Conservation (phyloP, 148 eudicot species). For the Silene conica region DNA sequence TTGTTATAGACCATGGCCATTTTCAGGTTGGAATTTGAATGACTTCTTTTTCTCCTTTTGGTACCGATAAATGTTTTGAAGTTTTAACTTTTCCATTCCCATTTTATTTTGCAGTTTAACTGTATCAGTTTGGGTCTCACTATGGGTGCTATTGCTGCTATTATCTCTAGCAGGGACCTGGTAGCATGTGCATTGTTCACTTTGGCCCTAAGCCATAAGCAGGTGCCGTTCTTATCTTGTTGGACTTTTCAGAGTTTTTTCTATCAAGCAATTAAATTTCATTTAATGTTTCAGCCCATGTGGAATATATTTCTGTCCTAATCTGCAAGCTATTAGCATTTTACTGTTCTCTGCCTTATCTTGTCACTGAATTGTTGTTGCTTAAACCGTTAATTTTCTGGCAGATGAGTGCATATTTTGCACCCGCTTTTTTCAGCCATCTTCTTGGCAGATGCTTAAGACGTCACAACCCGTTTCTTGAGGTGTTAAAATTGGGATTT, state of each 20-base stretch:
- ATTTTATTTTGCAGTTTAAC: conserved; percentile 53
- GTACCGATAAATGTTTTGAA: not conserved
- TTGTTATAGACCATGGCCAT: conserved; percentile 93
- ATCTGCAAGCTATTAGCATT: not conserved
- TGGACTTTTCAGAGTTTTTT: not conserved
- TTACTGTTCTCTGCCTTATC: not conserved
- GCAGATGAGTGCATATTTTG: conserved; percentile 98
- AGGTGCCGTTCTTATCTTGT: conserved; percentile 37
- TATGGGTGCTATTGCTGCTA: conserved; percentile 74
- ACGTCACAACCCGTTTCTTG: conserved; percentile 60
- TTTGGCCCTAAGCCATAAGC: conserved; percentile 87
- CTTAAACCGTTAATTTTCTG: conserved; percentile 14
- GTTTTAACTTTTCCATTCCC: not conserved
- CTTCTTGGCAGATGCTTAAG: conserved; percentile 81
- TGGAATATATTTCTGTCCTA: not conserved
- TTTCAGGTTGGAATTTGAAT: conserved; percentile 55
- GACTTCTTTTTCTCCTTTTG: not conserved
- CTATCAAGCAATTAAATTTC: not conserved
- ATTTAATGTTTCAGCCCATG: not conserved
- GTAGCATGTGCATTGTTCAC: conserved; percentile 66
- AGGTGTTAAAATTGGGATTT: conserved; percentile 66
- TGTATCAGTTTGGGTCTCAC: conserved; percentile 95
- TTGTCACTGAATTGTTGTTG: not conserved
- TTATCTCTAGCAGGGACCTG: conserved; percentile 63
- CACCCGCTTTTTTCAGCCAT: conserved; percentile 90